Percentiles rank a stretch among this genome's conserved stretches.
Conservation (phyloP, 2,329 filamentous ascomycete genomes). For the Grosmannia serpens region DNA sequence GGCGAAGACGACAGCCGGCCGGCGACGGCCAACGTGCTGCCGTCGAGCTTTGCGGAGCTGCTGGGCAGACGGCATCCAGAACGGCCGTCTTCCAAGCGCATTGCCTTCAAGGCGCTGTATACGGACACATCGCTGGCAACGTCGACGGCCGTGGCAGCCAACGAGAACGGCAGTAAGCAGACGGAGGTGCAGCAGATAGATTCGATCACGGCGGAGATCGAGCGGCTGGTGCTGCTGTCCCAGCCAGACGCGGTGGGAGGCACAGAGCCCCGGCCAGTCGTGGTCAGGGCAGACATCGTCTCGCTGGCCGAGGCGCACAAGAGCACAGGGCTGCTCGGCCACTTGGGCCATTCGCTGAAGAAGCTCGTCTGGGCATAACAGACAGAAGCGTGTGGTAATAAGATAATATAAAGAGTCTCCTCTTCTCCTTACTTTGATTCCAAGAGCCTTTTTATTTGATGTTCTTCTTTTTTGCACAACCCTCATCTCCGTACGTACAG, state of each 20-base stretch:
- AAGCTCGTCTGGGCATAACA: conserved; percentile 70
- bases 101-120: conserved; percentile 47
- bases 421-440: background rate
- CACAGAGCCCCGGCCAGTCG: conserved; percentile 31
- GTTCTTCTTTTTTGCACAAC: background rate
- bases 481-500: conserved; percentile 45
- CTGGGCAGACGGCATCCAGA: conserved; percentile 20
- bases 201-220: conserved; percentile 65
- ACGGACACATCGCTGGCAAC: conserved; percentile 34
- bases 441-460: background rate
- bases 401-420: background rate
- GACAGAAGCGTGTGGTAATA: background rate
- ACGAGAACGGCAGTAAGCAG: conserved; percentile 20
- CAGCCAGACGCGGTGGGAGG: conserved; percentile 27
- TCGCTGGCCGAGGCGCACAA: conserved; percentile 74
- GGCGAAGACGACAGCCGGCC: conserved; percentile 13
- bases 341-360: conserved; percentile 81
- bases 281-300: conserved; percentile 62
- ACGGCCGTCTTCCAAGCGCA: conserved; percentile 21
- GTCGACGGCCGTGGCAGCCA: conserved; percentile 29
- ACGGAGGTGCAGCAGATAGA: conserved; percentile 46
- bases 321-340: conserved; percentile 76
- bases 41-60: conserved; percentile 25
- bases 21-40: conserved; percentile 15
- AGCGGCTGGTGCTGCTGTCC: conserved; percentile 47